phyloP scores from a whole-genome alignment of 2,329 filamentous ascomycete genomes.

The Diaporthe citriasiana region DNA sequence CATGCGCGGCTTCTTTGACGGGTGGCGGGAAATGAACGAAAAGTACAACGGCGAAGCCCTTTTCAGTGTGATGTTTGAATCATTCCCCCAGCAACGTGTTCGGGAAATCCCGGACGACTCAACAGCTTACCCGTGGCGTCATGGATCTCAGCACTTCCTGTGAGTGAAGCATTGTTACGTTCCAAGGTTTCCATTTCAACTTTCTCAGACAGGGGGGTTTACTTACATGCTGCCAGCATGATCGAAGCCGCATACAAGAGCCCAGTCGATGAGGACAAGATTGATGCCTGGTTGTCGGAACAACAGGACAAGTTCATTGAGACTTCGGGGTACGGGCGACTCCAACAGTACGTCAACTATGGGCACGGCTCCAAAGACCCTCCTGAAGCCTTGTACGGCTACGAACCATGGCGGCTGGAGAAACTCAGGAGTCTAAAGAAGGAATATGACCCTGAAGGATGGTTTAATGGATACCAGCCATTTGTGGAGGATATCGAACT shows the following conservation, averaged over 20 bases:
- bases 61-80: neutral
- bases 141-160: neutral
- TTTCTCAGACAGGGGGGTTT: too few species aligned
- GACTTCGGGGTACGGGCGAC: neutral
- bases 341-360: neutral
- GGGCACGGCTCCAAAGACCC: conserved; percentile 2
- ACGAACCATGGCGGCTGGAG: conserved; percentile 1
- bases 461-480: neutral
- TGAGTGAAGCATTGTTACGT: neutral
- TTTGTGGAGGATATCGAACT: neutral
- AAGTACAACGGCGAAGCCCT: neutral
- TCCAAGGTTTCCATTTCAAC: too few species aligned
- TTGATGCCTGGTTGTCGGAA: neutral
- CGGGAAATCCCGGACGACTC: neutral
- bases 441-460: neutral
- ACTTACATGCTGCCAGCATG: neutral
- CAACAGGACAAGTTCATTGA: neutral
- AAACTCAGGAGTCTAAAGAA: neutral
- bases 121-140: neutral
- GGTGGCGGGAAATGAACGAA: conserved; percentile 1
- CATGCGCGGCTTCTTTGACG: neutral
- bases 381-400: neutral
- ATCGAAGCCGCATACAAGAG: neutral
- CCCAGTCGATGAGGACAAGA: neutral
- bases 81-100: neutral